Percentiles rank a stretch among this genome's conserved stretches.
These are phyloP conservation scores for Globisporangium cylindrosporum DNA, from an alignment of 352 stramenopile species.

Conservation along the genomic window DNA sequence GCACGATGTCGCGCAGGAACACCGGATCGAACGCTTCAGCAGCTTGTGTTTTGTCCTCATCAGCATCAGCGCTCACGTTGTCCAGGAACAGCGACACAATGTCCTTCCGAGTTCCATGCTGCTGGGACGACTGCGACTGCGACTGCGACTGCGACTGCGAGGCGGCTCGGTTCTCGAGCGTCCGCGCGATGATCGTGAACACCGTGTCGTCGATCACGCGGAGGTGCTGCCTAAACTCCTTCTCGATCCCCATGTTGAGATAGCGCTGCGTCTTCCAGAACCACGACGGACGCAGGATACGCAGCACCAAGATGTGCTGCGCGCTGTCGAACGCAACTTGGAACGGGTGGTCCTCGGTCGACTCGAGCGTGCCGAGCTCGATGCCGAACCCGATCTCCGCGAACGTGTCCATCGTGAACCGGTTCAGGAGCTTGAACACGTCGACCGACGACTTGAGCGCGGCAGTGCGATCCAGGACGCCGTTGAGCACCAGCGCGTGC, in stretches of 20 bases:
- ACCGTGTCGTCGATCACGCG: conserved; percentile 32
- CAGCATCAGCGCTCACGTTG: conserved; percentile 20
- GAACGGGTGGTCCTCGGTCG: conserved; percentile 21
- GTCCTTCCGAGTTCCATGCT: conserved; percentile 7
- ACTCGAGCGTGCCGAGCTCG: conserved; percentile 18
- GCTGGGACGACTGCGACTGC: too few relatives aligned
- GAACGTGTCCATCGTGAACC: conserved; percentile 51
- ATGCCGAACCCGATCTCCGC: conserved; percentile 41
- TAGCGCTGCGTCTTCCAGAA: conserved; percentile 41
- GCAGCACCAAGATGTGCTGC: conserved; percentile 26
- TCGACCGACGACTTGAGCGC: conserved; percentile 20
- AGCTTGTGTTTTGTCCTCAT: neutral
- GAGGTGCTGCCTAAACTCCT: conserved; percentile 27
- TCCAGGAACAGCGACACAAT: conserved; percentile 54
- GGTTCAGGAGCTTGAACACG: conserved; percentile 33
- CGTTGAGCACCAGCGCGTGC: neutral
- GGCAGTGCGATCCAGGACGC: conserved; percentile 15
- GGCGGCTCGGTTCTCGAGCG: conserved; percentile 16
- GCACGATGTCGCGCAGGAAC: conserved; percentile 40
- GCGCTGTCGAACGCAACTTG: conserved; percentile 36
- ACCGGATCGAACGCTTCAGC: conserved; percentile 2
- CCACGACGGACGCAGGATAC: conserved; percentile 37
- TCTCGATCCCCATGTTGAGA: conserved; percentile 20
- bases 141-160: too few relatives aligned
- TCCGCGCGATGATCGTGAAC: conserved; percentile 32